Percentiles rank a stretch among this genome's conserved stretches.
phyloP scores from a whole-genome alignment of 495 filamentous ascomycete species.

The Chaetomium cochliodes region DNA sequence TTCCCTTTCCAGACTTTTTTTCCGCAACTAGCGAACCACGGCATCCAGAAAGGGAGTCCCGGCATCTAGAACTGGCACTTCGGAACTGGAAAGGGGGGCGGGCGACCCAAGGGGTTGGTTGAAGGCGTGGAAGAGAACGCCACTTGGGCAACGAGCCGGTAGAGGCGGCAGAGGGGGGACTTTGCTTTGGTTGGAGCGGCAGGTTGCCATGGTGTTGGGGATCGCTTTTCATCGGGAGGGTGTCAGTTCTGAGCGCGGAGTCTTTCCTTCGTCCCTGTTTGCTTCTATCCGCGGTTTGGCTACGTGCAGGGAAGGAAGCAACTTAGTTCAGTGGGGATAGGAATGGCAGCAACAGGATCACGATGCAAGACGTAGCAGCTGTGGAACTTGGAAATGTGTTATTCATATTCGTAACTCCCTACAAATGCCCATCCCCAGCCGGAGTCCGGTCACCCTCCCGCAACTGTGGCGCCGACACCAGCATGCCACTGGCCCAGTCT shows the following conservation, averaged over 20 bases:
- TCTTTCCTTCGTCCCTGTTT: background rate
- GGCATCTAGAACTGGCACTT: background rate
- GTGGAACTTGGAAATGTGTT: background rate
- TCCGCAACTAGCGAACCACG: background rate
- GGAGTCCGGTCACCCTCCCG: background rate
- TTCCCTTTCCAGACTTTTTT: background rate
- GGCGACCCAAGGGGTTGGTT: constrained; percentile 1
- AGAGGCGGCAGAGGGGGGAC: background rate
- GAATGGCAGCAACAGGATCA: background rate
- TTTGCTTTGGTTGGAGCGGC: background rate
- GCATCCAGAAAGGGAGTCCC: too few relatives aligned
- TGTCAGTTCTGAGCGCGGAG: too few relatives aligned
- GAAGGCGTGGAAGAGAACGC: background rate
- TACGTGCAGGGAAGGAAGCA: background rate
- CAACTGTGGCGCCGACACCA: constrained; percentile 14
- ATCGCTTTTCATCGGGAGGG: background rate
- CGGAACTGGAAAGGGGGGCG: background rate
- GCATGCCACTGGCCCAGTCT: background rate
- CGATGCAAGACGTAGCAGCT: background rate
- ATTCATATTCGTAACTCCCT: too few relatives aligned
- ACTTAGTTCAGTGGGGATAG: background rate
- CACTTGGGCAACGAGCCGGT: background rate
- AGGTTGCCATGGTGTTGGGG: background rate
- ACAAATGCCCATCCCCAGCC: background rate
- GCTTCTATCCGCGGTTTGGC: background rate